phyloP scores from a whole-genome alignment of 371 early-diverging fungal species.

The Mortierella sp. region DNA sequence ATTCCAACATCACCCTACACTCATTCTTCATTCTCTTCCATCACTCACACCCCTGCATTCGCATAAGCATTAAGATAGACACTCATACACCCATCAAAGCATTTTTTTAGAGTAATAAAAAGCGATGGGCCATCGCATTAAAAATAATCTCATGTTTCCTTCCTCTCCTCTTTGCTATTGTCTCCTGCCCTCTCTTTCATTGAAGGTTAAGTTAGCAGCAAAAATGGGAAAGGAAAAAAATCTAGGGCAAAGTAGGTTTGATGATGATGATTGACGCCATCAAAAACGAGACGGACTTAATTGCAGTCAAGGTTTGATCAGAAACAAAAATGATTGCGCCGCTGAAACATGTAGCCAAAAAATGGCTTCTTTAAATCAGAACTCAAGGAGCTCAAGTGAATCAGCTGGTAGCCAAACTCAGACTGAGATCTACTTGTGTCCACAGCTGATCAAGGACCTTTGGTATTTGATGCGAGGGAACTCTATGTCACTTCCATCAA shows the following conservation, averaged over 20 bases:
- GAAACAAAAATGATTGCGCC: background rate
- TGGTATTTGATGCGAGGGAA: too few species aligned
- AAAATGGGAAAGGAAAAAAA: background rate
- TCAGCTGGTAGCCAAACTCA: too few species aligned
- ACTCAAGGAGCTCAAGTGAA: too few species aligned
- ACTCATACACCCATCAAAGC: background rate
- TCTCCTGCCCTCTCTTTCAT: too few species aligned
- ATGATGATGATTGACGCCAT: constrained; percentile 1
- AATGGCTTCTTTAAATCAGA: background rate
- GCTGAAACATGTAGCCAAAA: background rate
- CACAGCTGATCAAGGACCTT: too few species aligned
- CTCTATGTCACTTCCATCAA: too few species aligned
- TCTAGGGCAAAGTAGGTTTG: background rate
- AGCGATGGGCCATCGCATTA: background rate
- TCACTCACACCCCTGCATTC: background rate
- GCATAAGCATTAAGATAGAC: background rate
- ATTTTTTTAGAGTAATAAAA: background rate
- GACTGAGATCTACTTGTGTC: too few species aligned
- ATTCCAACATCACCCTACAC: too few species aligned
- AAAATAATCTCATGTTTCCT: background rate
- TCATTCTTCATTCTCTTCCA: background rate
- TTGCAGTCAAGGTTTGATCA: background rate
- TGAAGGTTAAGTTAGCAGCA: background rate
- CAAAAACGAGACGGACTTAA: background rate
- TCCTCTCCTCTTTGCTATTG: background rate